phyloP scores from a whole-genome alignment of 805 yeast genomes.

The Wickerhamomyces bisporus region DNA sequence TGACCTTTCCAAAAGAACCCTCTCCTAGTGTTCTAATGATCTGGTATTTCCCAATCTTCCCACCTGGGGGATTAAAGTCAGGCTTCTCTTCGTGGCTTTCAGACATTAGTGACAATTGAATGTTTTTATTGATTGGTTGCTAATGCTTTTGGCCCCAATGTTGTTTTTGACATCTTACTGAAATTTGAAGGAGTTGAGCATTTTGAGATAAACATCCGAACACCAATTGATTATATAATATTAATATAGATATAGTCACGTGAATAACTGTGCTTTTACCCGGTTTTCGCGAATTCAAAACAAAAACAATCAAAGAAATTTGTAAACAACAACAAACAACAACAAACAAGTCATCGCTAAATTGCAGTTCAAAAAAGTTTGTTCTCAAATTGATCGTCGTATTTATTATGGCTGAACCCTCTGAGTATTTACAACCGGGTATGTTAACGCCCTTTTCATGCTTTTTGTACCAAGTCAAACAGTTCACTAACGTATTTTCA shows the following conservation, averaged over 20 bases:
- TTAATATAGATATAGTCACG: not conserved
- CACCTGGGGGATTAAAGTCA: slow-evolving; percentile 26
- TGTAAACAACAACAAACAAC: no score
- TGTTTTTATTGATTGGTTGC: not conserved
- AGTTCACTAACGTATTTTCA: no score
- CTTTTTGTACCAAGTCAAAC: no score
- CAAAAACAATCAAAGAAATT: no score
- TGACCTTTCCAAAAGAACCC: slow-evolving; percentile 96
- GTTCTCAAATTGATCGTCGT: no score
- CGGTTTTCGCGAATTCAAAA: not conserved
- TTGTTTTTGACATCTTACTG: no score
- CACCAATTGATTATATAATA: not conserved
- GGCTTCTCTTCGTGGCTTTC: slow-evolving; percentile 21
- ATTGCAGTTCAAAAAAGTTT: not conserved
- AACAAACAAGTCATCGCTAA: no score
- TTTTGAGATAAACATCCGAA: not conserved
- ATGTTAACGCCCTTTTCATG: slow-evolving; percentile 6
- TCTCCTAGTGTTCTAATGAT: slow-evolving; percentile 90
- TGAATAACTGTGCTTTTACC: not conserved
- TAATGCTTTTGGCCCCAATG: not conserved
- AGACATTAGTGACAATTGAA: slow-evolving; percentile 11
- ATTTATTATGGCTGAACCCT: slow-evolving; percentile 20
- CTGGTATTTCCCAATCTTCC: slow-evolving; percentile 85
- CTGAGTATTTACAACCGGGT: slow-evolving; percentile 32
- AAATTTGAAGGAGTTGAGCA: not conserved